These are phyloP conservation scores for Salix suchowensis DNA, from an alignment of 345 rosid species.

Conservation along the genomic window DNA sequence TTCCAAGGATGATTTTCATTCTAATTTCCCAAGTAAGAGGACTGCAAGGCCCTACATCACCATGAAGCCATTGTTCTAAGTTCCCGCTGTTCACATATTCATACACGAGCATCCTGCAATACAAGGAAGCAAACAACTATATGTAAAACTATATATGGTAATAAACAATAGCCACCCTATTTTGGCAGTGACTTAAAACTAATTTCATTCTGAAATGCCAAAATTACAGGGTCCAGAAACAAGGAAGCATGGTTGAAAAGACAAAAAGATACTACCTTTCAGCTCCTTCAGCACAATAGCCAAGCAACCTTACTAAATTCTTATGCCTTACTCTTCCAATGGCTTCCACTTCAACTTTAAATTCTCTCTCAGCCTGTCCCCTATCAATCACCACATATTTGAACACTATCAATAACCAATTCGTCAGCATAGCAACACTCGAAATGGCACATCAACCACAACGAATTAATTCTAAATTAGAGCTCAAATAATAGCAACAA, in stretches of 20 bases:
- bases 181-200: not conserved
- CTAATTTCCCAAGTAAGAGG: conserved; percentile 34
- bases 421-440: not conserved
- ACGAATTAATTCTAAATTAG: not conserved
- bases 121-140: not conserved
- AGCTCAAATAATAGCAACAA: not conserved
- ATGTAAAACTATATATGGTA: not conserved
- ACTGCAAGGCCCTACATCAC: conserved; percentile 28
- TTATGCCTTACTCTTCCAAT: conserved; percentile 90
- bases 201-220: not conserved
- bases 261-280: conserved; percentile 50
- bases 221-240: not conserved
- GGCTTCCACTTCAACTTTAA: conserved; percentile 90
- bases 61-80: conserved; percentile 34
- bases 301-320: conserved; percentile 84
- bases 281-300: conserved; percentile 96
- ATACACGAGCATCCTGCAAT: conserved; percentile 73
- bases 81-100: conserved; percentile 76
- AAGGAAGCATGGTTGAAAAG: not conserved
- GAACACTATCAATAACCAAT: not conserved
- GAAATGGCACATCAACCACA: not conserved
- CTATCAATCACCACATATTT: conserved; percentile 21
- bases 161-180: not conserved
- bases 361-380: conserved; percentile 97
- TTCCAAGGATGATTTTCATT: conserved; percentile 42